Evolutionary conservation across 176 grass and related monocot genomes (phyloP).

Genomic region (Puya raimondii): DNA sequence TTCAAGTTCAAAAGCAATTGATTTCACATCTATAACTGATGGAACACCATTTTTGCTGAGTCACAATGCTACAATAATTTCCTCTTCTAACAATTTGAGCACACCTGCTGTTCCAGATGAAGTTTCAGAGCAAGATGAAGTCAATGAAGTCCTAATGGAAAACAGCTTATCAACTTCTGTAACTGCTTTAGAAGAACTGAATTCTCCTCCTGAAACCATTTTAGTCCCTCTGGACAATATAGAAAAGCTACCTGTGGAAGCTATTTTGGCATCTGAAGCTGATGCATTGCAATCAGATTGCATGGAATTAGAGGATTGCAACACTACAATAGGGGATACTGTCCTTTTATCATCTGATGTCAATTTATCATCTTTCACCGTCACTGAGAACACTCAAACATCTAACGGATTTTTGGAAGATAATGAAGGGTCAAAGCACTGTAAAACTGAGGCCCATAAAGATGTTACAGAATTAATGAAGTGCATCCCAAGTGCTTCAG

Average conservation of each 20-base stretch:
- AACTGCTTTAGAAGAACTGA: not conserved
- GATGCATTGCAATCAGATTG: constrained; percentile 31
- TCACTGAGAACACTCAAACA: constrained; percentile 7
- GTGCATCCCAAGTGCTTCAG: constrained; percentile 3
- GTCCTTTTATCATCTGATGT: constrained; percentile 17
- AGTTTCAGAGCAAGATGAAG: not conserved
- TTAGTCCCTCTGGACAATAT: not conserved
- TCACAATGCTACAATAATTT: not conserved
- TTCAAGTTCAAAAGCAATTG: constrained; percentile 27
- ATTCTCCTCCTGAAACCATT: not conserved
- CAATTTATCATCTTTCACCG: constrained; percentile 9
- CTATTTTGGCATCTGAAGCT: constrained; percentile 3
- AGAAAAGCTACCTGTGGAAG: not conserved
- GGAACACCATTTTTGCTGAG: constrained; percentile 12
- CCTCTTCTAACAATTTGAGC: not conserved
- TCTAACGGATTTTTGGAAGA: constrained; percentile 17
- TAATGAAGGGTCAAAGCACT: not conserved
- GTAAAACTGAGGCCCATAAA: constrained; percentile 9
- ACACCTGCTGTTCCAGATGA: constrained; percentile 2
- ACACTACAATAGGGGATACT: not conserved
- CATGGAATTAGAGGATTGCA: constrained; percentile 9
- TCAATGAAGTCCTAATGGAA: not conserved
- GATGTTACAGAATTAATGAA: constrained; percentile 12
- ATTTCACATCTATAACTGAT: constrained; percentile 14
- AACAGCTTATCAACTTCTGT: not conserved